Base-by-base conservation (phyloP, 345 rosid genomes). In the Crucihimalaya himalaica region DNA sequence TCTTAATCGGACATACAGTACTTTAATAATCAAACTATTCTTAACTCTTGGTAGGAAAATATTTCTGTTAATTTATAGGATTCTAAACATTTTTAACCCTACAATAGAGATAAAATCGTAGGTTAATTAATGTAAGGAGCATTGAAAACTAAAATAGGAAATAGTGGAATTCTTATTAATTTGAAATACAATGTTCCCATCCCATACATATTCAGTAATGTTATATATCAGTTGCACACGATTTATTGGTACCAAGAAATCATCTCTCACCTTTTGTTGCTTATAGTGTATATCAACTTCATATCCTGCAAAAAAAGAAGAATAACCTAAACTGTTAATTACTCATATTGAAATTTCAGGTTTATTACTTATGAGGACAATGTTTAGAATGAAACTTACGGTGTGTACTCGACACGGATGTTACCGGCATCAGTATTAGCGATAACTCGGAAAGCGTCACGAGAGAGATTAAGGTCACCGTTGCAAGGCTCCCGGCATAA, bases 401-500 rank as follows among this genome's bases (percentile, higher is more conserved):
- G 73, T 25, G 51, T 51, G 9, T 51, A 73, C 9, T 60, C 77
- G 28, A 84, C 75, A 6, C 32, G 50, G 63, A 86, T 11, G 32
- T 63, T 80, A 2, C 91, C 88, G 2, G 87, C 88, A 25, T 63
- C 18, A 35, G 63, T 16, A 65, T 86, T 70, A 27, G 91, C 88
- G 12, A 84, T 86, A 37, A 27, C 12, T 1, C 76, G 39, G 32
- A 86, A 86, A 63, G 91, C 91, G 27, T 80, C 85, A 59, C 65
- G 73, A 68, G 88, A 84, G 20, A 86, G 83, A 37, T 86, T 81
- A 58, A 86, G 74, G 27, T 63, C 61, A 23, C 86, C 91, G 3
- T 68, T 64, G 61, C 88, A 86, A 10, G 70, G 60, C 15, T 69
- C 60, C 8, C 19, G 51, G 3, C 86, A 86, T 1, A 76, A 79